Conservation (phyloP, 176 grass and related monocot species). For the Aegilops speltoides region DNA sequence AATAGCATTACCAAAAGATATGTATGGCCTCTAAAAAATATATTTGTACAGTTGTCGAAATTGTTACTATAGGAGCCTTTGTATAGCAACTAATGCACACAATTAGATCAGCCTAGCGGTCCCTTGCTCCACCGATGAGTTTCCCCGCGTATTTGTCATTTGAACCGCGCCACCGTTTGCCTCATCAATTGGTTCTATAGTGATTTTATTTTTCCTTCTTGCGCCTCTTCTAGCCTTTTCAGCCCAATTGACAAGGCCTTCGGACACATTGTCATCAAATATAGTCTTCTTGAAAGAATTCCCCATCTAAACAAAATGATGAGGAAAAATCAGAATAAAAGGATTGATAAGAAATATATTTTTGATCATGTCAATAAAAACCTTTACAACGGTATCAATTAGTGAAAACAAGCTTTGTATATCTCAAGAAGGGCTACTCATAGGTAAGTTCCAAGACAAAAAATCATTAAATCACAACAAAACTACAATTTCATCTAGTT, state of each 20-base stretch:
- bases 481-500: neutral
- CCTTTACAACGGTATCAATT: neutral
- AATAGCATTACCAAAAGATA: neutral
- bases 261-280: slow-evolving; percentile 66
- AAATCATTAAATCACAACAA: neutral
- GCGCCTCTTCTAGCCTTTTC: slow-evolving; percentile 27
- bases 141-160: slow-evolving; percentile 10
- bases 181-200: neutral
- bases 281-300: slow-evolving; percentile 74
- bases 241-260: slow-evolving; percentile 56
- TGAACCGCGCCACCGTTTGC: slow-evolving; percentile 23
- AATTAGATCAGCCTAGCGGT: slow-evolving; percentile 34
- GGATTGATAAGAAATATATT: neutral
- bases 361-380: neutral
- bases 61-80: neutral
- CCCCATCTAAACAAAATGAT: slow-evolving; percentile 58
- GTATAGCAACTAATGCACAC: neutral
- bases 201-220: neutral
- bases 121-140: slow-evolving; percentile 26
- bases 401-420: neutral
- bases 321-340: neutral
- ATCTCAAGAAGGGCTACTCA: neutral
- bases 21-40: neutral
- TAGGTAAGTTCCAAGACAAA: neutral
- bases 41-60: neutral